Base-by-base conservation (phyloP, 2,329 filamentous ascomycete species). In the Fusarium sp. region DNA sequence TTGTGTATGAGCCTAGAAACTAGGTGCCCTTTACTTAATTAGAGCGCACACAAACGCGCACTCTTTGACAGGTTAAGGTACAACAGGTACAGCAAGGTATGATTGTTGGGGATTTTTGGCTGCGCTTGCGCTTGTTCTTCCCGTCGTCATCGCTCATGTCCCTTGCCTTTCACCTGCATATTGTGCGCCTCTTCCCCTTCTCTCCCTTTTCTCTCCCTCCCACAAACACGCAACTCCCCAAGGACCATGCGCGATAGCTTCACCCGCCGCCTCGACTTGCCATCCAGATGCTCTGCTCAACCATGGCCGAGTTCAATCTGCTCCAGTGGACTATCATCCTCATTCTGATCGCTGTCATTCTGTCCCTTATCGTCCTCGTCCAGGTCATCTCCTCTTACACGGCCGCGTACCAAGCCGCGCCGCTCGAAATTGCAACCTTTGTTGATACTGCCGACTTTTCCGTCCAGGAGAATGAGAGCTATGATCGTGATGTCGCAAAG, bases 381-480 rank as follows among this genome's bases (percentile, higher is more conserved):
- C 87, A 89, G 77, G 83, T 85, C 68, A 77, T 84, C 60, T 82
- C 83, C 70, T 83, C 83, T 55, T 89, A 89, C 77, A 84, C 84
- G 55, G 78, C 83, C 64, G 89, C 88, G 20, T 91, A 90, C 79
- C 76, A 85, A 45, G 85, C 83, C 38, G 89, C 89, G 32, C 89
- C 89, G 32, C 83, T 81, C 69, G 89, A 91, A 78, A 83, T 90
- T 60, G 80, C 80, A 64, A 84, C 84, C 62, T 89, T 91, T 73
- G 79, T 90, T 75, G 88, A 90, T 75, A 84, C 86, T 18, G 84
- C 89, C 74, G 88, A 90, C 77, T 88, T 85, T 74, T 92, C 88
- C 41, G 83, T 90, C 52, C 83, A 86, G 72, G 89, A 91, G 78
- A 91, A 90, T 75, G 89, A 91, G 79, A 87, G 84, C 75, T 90